These are phyloP conservation scores for Ceratocystis albifundus DNA, from an alignment of 2,329 filamentous ascomycete genomes.

Conservation along the genomic window DNA sequence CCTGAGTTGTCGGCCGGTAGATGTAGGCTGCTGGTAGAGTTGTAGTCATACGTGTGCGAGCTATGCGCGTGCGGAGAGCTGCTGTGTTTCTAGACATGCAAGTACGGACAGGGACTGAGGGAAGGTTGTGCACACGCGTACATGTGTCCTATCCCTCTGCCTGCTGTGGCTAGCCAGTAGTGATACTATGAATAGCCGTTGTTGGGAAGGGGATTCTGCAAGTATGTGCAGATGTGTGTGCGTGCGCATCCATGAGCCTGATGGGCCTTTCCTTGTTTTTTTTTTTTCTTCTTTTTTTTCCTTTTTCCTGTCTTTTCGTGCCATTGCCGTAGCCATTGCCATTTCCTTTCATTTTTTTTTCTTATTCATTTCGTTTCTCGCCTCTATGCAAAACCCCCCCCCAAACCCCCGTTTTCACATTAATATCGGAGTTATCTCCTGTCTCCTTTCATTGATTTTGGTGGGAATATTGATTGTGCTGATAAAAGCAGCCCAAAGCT, in stretches of 20 bases:
- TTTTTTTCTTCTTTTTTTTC: not conserved
- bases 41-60: not conserved
- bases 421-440: not conserved
- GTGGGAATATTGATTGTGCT: not conserved
- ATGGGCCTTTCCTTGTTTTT: not conserved
- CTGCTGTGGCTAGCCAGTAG: no score
- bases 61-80: not conserved
- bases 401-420: not conserved
- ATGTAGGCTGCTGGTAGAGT: not conserved
- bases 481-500: no score
- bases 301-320: not conserved
- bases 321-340: not conserved
- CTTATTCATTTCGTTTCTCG: slow-evolving; percentile 13
- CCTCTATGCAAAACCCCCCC: not conserved
- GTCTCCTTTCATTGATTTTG: not conserved
- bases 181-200: slow-evolving; percentile 10
- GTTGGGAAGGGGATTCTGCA: not conserved
- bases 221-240: not conserved
- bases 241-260: not conserved
- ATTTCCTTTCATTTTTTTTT: not conserved
- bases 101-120: not conserved
- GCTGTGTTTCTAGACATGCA: slow-evolving; percentile 7
- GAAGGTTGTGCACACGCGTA: not conserved
- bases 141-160: not conserved
- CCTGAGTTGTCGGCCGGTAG: not conserved